phyloP scores from a whole-genome alignment of 2,329 filamentous ascomycete genomes.

The Pyrenophora seminiperda region DNA sequence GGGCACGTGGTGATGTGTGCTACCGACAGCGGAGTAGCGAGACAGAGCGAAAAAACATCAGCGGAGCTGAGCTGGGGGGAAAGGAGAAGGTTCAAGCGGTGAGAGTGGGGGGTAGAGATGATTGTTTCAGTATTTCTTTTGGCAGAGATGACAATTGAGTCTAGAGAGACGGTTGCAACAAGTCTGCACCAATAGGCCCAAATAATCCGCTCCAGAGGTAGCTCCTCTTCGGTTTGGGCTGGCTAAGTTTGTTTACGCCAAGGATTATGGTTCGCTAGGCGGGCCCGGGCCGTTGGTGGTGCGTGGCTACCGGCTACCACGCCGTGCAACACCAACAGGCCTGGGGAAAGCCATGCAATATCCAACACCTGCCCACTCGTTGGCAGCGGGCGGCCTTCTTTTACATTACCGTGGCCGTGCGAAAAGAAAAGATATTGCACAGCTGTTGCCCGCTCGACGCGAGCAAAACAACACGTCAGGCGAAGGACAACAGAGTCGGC shows the following conservation, averaged over 20 bases:
- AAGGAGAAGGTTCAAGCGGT: constrained; percentile 9
- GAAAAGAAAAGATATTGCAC: neutral
- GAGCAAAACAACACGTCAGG: constrained; percentile 29
- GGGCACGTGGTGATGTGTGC: neutral
- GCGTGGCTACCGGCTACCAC: constrained; percentile 23
- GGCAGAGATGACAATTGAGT: constrained; percentile 10
- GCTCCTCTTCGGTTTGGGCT: constrained; percentile 8
- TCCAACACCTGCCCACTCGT: constrained; percentile 14
- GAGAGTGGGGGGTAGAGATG: constrained; percentile 8
- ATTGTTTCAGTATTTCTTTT: constrained; percentile 3
- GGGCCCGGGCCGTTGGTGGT: constrained; percentile 18
- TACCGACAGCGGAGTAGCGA: constrained; percentile 10
- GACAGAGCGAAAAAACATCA: constrained; percentile 35
- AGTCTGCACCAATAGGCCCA: constrained; percentile 4
- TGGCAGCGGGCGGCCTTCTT: constrained; percentile 1
- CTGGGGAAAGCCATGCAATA: constrained; percentile 7
- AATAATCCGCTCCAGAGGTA: constrained; percentile 7
- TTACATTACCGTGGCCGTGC: constrained; percentile 7
- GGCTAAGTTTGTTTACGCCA: constrained; percentile 25
- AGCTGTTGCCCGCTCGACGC: constrained; percentile 26
- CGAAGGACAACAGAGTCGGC: constrained; percentile 15
- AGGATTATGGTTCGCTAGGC: constrained; percentile 18
- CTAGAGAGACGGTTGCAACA: constrained; percentile 10
- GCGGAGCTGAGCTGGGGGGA: constrained; percentile 26
- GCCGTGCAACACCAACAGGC: constrained; percentile 18